Conservation (phyloP, 2,329 filamentous ascomycete genomes). For the Talaromyces rugulosus region DNA sequence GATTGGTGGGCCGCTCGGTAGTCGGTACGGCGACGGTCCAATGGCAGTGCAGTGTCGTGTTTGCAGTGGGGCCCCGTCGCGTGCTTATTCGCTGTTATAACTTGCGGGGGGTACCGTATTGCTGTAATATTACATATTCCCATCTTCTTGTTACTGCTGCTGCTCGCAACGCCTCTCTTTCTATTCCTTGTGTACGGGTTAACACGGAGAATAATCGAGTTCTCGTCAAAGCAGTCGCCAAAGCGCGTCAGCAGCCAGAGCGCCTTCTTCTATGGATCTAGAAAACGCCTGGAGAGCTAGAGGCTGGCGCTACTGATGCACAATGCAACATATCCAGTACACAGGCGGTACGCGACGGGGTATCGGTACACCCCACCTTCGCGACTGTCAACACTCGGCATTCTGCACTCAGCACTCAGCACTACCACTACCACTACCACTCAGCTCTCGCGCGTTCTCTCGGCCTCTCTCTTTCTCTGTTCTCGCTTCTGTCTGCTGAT, state of each 20-base stretch:
- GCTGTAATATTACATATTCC: not conserved
- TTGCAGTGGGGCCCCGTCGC: not conserved
- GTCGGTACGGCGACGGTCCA: not conserved
- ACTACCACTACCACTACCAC: no score
- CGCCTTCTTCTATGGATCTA: not conserved
- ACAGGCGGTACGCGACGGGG: not conserved
- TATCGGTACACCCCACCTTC: not conserved
- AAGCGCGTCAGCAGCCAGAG: not conserved
- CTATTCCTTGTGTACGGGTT: not conserved
- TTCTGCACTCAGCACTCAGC: no score
- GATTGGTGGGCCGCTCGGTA: not conserved
- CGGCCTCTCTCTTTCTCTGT: not conserved
- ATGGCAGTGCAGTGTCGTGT: not conserved
- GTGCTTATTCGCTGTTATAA: not conserved
- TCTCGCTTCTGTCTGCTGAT: not conserved
- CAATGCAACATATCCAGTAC: not conserved
- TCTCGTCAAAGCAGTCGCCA: not conserved
- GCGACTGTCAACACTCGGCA: not conserved
- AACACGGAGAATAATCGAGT: not conserved
- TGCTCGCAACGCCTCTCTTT: not conserved
- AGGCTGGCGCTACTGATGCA: not conserved
- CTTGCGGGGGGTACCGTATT: not conserved
- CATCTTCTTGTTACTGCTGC: not conserved
- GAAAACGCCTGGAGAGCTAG: not conserved
- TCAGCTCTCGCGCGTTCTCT: no score